phyloP scores from a whole-genome alignment of 1,139 yeast genomes.

The Magnusiomyces tetraspermus region DNA sequence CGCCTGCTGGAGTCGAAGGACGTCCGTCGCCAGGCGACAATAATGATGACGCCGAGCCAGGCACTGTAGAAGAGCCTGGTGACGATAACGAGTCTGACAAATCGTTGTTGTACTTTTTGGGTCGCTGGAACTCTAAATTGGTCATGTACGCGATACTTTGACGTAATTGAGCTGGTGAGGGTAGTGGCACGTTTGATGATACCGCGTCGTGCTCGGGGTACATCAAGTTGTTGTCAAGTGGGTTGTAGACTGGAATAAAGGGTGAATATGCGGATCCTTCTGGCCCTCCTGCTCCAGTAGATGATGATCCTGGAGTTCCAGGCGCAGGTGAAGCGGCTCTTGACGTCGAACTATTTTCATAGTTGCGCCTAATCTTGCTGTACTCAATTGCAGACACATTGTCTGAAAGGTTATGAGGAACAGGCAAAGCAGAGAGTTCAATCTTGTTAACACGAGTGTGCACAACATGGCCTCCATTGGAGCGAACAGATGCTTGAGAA shows the following conservation, averaged over 20 bases:
- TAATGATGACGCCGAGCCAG: neutral
- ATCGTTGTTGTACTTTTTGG: slow-evolving; percentile 21
- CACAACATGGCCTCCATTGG: slow-evolving; percentile 17
- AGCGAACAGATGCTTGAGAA: slow-evolving; percentile 10
- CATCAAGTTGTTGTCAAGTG: slow-evolving; percentile 15
- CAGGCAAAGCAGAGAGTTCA: slow-evolving; percentile 24
- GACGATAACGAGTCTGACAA: neutral
- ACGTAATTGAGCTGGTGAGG: slow-evolving; percentile 28
- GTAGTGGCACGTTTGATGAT: slow-evolving; percentile 19
- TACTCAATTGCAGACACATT: slow-evolving; percentile 24
- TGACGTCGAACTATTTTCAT: slow-evolving; percentile 10
- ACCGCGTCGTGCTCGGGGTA: slow-evolving; percentile 14
- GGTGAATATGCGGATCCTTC: neutral
- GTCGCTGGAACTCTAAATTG: slow-evolving; percentile 29
- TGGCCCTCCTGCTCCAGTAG: neutral
- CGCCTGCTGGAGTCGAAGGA: neutral
- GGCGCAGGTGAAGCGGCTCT: slow-evolving; percentile 16
- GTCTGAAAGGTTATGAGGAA: slow-evolving; percentile 30
- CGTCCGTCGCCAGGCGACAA: slow-evolving; percentile 1
- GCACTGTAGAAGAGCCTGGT: neutral
- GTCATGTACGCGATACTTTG: slow-evolving; percentile 26
- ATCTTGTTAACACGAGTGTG: neutral
- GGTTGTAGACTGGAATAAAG: slow-evolving; percentile 18
- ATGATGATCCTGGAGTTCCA: neutral
- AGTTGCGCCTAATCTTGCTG: slow-evolving; percentile 26